Evolutionary conservation across 208 protist species (phyloP), one percentile per base, ranked within the genome.

Genomic region (Angomonas ambiguus): DNA sequence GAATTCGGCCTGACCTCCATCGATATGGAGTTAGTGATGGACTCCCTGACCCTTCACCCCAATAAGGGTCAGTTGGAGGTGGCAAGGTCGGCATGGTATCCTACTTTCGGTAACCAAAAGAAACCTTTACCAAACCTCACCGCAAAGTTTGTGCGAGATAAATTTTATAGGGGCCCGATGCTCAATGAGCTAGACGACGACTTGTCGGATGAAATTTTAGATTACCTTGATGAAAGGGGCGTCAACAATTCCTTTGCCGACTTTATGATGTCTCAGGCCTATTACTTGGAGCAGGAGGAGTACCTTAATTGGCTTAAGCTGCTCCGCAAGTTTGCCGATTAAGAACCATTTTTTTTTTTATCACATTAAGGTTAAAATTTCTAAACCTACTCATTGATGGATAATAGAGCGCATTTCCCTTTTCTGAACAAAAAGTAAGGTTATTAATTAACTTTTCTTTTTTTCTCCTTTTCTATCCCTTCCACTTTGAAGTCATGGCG

Each of bases 221-320:
- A 92, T 66, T 95, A 95, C 58, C 69, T 95, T 8, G 86, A 95
- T 63, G 89, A 93, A 62, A 76, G 89, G 34, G 89, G 89, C 28
- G 74, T 95, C 25, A 89, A 95, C 71, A 88, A 95, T 58, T 81
- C 78, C 1, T 95, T 95, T 78, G 89, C 89, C 0, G 84, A 95
- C 56, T 95, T 78, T 65, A 80, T 95, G n/a, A 90, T 92, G 77
- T 66, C 82, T 13, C 84, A 92, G 62, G 77, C 89, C 11, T 79
- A 92, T 58, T 92, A 81, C 65, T 82, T 87, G 28, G 86, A 95
- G 57, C 86, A 95, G 49, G 62, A 91, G 22, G 83, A 95, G 69
- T 95, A 95, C 57, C 59, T 91, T 49, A 81, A 92, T 59, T 93
- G 85, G 85, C 69, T 95, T 31, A 74, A 62, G 13, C 72, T 91